phyloP scores from a whole-genome alignment of 148 eudicot genomes.

The Diospyros lotus region DNA sequence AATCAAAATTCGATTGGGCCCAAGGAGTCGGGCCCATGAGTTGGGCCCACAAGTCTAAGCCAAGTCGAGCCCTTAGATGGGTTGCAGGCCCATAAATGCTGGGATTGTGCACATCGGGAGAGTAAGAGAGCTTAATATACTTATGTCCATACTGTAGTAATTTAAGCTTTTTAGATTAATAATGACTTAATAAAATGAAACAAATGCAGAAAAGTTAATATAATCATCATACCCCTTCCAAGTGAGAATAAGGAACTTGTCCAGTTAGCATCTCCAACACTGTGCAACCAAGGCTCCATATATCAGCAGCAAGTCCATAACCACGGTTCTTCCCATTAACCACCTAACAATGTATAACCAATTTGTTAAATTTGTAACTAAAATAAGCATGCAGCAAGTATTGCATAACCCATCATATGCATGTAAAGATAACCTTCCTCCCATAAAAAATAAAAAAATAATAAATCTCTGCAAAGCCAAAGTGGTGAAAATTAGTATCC shows the following conservation, averaged over 20 bases:
- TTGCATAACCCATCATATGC: not conserved
- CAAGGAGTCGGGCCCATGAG: too few species aligned
- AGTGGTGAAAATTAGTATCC: not conserved
- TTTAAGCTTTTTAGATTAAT: too few species aligned
- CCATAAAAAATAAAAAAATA: not conserved
- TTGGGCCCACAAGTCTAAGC: too few species aligned
- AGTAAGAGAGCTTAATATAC: too few species aligned
- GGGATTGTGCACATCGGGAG: too few species aligned
- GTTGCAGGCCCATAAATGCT: too few species aligned
- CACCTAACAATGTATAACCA: constrained; percentile 33
- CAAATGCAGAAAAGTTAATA: not conserved
- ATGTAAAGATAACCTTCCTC: not conserved
- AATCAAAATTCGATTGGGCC: too few species aligned
- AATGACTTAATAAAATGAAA: not conserved
- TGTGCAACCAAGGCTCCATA: constrained; percentile 73
- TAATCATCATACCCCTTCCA: constrained; percentile 35
- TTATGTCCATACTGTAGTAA: too few species aligned
- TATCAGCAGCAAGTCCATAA: constrained; percentile 63
- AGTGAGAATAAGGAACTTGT: constrained; percentile 48
- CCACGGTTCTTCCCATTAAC: constrained; percentile 38
- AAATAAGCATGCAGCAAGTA: not conserved
- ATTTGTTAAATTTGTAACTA: not conserved
- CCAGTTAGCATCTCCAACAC: constrained; percentile 61
- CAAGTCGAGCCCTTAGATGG: too few species aligned
- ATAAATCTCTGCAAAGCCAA: not conserved